A percentile compares a stretch with the other conserved stretches of the same genome.
These are phyloP conservation scores for Phialemonium atrogriseum DNA, from an alignment of 2,329 filamentous ascomycete species.

Conservation along the genomic window DNA sequence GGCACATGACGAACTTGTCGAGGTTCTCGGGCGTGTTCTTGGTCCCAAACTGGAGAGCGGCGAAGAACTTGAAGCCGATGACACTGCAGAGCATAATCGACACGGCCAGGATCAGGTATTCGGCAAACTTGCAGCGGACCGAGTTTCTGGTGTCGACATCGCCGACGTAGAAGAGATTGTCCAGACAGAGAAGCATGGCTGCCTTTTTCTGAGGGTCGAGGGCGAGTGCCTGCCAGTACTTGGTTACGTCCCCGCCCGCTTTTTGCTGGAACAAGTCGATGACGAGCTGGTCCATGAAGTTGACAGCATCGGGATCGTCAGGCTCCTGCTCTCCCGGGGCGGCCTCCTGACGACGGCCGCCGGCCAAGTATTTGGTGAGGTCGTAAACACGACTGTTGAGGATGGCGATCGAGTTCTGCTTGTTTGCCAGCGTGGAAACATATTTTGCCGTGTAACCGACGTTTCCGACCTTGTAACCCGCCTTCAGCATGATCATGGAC, in stretches of 20 bases:
- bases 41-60: constrained; percentile 84
- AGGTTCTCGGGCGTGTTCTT: constrained; percentile 93
- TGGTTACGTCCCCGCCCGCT: constrained; percentile 71
- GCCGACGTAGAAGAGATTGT: constrained; percentile 92
- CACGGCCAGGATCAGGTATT: constrained; percentile 81
- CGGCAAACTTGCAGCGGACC: constrained; percentile 72
- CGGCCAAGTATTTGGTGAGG: constrained; percentile 71
- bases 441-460: constrained; percentile 77
- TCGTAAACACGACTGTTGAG: constrained; percentile 80
- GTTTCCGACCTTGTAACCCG: constrained; percentile 71
- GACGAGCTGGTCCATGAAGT: constrained; percentile 77
- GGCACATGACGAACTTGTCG: constrained; percentile 97
- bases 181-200: constrained; percentile 73
- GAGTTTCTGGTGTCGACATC: constrained; percentile 89
- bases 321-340: constrained; percentile 42
- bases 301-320: constrained; percentile 38
- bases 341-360: constrained; percentile 59
- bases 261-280: constrained; percentile 68
- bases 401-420: constrained; percentile 64
- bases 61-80: constrained; percentile 93
- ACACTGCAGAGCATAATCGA: constrained; percentile 72
- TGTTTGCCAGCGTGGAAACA: constrained; percentile 58
- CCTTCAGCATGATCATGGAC: constrained; percentile 69
- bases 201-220: constrained; percentile 47
- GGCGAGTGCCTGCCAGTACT: constrained; percentile 68